Evolutionary conservation across 2,329 filamentous ascomycete species (phyloP).

Genomic region (Xylaria sp.): DNA sequence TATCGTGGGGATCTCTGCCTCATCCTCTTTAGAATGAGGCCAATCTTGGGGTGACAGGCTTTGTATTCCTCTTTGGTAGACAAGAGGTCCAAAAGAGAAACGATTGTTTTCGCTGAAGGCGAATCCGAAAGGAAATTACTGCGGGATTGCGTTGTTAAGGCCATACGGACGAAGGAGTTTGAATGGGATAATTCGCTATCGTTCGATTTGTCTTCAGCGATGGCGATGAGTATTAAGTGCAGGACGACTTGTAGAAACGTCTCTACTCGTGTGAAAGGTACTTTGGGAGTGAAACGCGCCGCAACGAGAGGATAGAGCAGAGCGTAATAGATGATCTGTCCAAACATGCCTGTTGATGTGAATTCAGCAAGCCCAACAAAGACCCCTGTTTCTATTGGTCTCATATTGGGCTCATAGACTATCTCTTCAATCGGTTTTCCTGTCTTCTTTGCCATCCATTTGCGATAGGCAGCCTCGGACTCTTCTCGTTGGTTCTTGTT

Average conservation of each 20-base stretch:
- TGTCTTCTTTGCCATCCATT: conserved; percentile 86
- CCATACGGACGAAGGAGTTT: conserved; percentile 77
- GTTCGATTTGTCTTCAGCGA: conserved; percentile 78
- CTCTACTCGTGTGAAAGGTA: conserved; percentile 86
- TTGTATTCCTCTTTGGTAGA: conserved; percentile 78
- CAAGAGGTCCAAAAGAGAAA: conserved; percentile 70
- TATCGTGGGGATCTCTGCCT: conserved; percentile 80
- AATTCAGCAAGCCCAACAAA: conserved; percentile 83
- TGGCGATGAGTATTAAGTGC: conserved; percentile 85
- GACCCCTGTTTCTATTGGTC: conserved; percentile 77
- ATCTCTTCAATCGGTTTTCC: conserved; percentile 84
- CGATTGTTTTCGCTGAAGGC: conserved; percentile 69
- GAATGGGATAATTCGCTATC: conserved; percentile 61
- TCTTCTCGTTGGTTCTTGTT: conserved; percentile 97
- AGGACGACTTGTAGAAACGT: conserved; percentile 91
- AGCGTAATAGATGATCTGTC: conserved; percentile 88
- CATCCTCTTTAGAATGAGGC: conserved; percentile 83
- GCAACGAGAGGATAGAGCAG: conserved; percentile 82
- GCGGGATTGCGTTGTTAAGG: conserved; percentile 71
- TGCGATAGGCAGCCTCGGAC: conserved; percentile 87
- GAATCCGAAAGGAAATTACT: conserved; percentile 69
- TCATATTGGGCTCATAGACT: conserved; percentile 88
- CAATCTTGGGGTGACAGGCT: conserved; percentile 84
- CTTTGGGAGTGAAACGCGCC: conserved; percentile 73
- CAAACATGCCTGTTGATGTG: conserved; percentile 85